Evolutionary conservation across 2,329 filamentous ascomycete species (phyloP).

Genomic region (Aspergillus brunneoviolaceus): DNA sequence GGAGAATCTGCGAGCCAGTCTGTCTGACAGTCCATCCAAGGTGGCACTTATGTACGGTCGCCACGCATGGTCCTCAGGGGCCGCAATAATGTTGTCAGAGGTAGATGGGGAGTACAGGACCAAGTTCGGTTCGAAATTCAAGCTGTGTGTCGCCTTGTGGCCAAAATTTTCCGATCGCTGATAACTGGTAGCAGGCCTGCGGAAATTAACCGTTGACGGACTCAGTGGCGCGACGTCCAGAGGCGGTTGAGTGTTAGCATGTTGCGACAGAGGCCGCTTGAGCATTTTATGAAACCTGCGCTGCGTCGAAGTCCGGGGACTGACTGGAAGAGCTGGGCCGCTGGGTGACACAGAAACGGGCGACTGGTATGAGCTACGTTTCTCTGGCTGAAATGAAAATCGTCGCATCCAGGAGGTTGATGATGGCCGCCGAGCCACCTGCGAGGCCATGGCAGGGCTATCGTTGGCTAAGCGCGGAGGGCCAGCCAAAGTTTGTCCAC

Average conservation of each 20-base stretch:
- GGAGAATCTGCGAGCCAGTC: slow-evolving; percentile 43
- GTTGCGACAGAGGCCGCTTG: slow-evolving; percentile 59
- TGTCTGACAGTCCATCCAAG: slow-evolving; percentile 27
- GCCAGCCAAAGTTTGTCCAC: slow-evolving; percentile 39
- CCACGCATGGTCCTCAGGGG: slow-evolving; percentile 30
- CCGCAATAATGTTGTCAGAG: neutral
- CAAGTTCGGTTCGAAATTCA: slow-evolving; percentile 29
- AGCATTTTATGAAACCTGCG: slow-evolving; percentile 60
- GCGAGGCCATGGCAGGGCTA: slow-evolving; percentile 24
- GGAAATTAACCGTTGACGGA: slow-evolving; percentile 49
- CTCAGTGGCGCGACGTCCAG: slow-evolving; percentile 30
- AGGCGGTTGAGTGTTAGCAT: slow-evolving; percentile 44
- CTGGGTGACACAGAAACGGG: slow-evolving; percentile 55
- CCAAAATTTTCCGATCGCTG: slow-evolving; percentile 58
- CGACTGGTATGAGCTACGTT: slow-evolving; percentile 48
- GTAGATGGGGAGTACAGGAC: slow-evolving; percentile 10
- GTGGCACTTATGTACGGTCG: slow-evolving; percentile 40
- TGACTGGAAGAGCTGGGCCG: slow-evolving; percentile 54
- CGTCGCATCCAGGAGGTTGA: slow-evolving; percentile 58
- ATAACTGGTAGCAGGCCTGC: slow-evolving; percentile 63
- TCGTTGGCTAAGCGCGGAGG: slow-evolving; percentile 30
- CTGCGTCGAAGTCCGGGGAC: slow-evolving; percentile 33
- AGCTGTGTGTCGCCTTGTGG: slow-evolving; percentile 39
- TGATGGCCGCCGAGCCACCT: slow-evolving; percentile 39
- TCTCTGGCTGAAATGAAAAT: slow-evolving; percentile 53